Base-by-base conservation (phyloP, 305 asterid genomes). In the Solanum chacoense region DNA sequence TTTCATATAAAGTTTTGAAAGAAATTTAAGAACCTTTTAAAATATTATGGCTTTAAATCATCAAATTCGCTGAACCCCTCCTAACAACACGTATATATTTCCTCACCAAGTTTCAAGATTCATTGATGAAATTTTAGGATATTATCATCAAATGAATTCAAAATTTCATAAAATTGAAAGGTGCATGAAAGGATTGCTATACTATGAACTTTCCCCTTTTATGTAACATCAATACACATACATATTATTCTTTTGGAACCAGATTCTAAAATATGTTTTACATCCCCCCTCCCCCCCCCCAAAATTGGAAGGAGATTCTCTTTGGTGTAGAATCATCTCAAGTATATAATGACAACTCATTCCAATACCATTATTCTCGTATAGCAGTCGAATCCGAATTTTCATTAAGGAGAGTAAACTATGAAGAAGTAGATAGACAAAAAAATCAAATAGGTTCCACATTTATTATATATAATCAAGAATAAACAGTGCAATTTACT, bases 231-330 rank as follows among this genome's bases (percentile, higher is more conserved):
- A 83, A 45, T 81, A 29, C 37, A 45, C 29, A 50, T 29, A 83
- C 86, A 83, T 29, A 9, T 40, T 78, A 88, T 91, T 91, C 91
- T 59, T 78, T 72, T 7, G 63, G 92, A 88, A 91, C 87, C 89
- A 20, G 88, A 89, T 91, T 88, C 92, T 78, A 29, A 59, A 80
- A 3, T 83, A 18, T 83, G 72, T 50, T 50, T 45, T 74, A 36
- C 40, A 74, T 73, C 24, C 16, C 2, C 71, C 86, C 32, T 31
- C 32, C n/a, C 14, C 1, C 69, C 85, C 38, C 8, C 8, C 8
- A 7, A 37, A 67, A 65, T 31, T 24, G 71, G 89, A 71, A 38
- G 78, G 40, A 2, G 38, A 67, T 86, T 22, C 76, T 10, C 26
- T 87, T 73, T 55, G 85, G 35, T 8, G 35, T 40, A 88, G 87